Percentiles rank a stretch among this genome's conserved stretches.
Evolutionary conservation across 2,329 filamentous ascomycete species (phyloP).

Genomic region (Karstenula rhodostoma): DNA sequence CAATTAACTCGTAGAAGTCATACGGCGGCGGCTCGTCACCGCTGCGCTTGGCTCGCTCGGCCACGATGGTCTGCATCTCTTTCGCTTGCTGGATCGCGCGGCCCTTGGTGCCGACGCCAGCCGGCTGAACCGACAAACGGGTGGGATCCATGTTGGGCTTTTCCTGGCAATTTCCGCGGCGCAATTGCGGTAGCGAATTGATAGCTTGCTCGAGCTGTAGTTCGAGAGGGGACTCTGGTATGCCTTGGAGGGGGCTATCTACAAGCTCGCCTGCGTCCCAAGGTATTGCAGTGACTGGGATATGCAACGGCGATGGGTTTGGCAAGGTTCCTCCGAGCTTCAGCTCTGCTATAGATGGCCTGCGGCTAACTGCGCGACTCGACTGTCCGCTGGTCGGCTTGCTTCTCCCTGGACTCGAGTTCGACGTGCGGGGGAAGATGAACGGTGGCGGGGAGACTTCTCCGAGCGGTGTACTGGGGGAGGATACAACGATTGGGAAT

Average conservation of each 20-base stretch:
- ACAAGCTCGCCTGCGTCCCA: slow-evolving; percentile 20
- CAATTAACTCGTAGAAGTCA: slow-evolving; percentile 75
- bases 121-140: slow-evolving; percentile 35
- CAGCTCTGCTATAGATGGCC: slow-evolving; percentile 33
- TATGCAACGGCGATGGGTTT: slow-evolving; percentile 21
- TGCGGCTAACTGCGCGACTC: slow-evolving; percentile 19
- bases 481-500: slow-evolving; percentile 27
- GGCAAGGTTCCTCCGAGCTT: slow-evolving; percentile 22
- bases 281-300: slow-evolving; percentile 25
- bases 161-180: slow-evolving; percentile 8
- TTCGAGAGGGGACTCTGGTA: slow-evolving; percentile 36
- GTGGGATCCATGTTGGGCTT: slow-evolving; percentile 40
- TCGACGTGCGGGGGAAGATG: slow-evolving; percentile 9
- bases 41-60: slow-evolving; percentile 67
- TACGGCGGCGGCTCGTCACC: slow-evolving; percentile 71
- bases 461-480: slow-evolving; percentile 18
- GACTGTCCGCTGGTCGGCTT: background rate
- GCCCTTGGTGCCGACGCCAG: slow-evolving; percentile 57
- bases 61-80: slow-evolving; percentile 71
- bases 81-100: slow-evolving; percentile 74
- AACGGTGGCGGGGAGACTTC: slow-evolving; percentile 15
- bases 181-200: slow-evolving; percentile 8
- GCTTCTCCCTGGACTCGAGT: slow-evolving; percentile 16
- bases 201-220: slow-evolving; percentile 20
- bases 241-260: slow-evolving; percentile 34